Percentiles rank a stretch among this genome's conserved stretches.
phyloP scores from a whole-genome alignment of 805 yeast species.

The Lipomyces lipofer region DNA sequence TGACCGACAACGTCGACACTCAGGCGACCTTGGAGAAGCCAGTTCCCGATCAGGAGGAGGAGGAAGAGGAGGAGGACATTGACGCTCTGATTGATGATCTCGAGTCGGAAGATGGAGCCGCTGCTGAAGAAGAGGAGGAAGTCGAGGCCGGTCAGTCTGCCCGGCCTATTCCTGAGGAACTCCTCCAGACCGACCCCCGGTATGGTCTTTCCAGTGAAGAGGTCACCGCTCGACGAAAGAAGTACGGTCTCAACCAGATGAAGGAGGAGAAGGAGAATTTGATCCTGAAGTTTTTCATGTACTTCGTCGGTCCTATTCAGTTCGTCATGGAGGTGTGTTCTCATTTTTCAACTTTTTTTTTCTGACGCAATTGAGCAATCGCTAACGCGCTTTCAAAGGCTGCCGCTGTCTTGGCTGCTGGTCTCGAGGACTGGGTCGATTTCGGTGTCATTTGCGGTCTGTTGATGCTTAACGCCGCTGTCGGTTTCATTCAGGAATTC shows the following conservation, averaged over 20 bases:
- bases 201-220: constrained; percentile 77
- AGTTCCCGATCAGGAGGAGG: constrained; percentile 54
- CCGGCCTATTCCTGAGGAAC: constrained; percentile 82
- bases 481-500: constrained; percentile 96
- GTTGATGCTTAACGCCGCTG: constrained; percentile 80
- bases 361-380: no score
- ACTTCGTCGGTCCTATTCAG: constrained; percentile 94
- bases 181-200: constrained; percentile 77
- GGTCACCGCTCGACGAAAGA: constrained; percentile 80
- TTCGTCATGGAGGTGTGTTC: constrained; percentile 74
- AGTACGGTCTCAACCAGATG: constrained; percentile 88
- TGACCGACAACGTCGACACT: constrained; percentile 31
- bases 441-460: constrained; percentile 95
- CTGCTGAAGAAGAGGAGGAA: constrained; percentile 45
- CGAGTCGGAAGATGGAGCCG: constrained; percentile 61
- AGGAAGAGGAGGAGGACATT: constrained; percentile 64
- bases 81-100: constrained; percentile 61
- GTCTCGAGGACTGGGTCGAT: constrained; percentile 98
- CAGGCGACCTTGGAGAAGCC: constrained; percentile 33
- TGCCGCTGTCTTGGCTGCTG: constrained; percentile 93
- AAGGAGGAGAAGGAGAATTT: constrained; percentile 83
- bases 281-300: constrained; percentile 75
- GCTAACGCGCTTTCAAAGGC: no score
- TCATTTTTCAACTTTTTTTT: background rate
- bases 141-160: constrained; percentile 55